Percentiles rank a stretch among this genome's conserved stretches.
phyloP scores from a whole-genome alignment of 2,329 filamentous ascomycete genomes.

The Ceratocystis albifundus region DNA sequence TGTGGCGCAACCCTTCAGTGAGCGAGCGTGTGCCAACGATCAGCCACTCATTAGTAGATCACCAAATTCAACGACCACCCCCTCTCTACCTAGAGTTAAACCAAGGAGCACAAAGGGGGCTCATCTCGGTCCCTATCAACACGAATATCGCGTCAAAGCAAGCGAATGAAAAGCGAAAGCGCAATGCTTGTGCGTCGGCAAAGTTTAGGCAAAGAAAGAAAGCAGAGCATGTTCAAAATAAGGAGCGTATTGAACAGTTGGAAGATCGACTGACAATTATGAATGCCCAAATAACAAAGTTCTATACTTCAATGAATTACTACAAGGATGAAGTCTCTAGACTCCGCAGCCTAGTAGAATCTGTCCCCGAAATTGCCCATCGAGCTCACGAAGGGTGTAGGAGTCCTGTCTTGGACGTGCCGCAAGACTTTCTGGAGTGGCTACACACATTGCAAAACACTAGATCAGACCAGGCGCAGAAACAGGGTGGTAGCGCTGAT shows the following conservation, averaged over 20 bases:
- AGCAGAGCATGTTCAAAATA: constrained; percentile 70
- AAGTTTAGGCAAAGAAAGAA: constrained; percentile 56
- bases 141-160: constrained; percentile 52
- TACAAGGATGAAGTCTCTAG: constrained; percentile 5
- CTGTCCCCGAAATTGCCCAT: constrained; percentile 3
- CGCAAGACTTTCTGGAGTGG: neutral
- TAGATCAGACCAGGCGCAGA: neutral
- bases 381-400: neutral
- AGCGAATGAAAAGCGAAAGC: constrained; percentile 72
- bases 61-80: neutral
- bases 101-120: constrained; percentile 4
- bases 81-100: constrained; percentile 1
- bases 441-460: neutral
- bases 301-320: neutral
- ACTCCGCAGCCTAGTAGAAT: neutral
- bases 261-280: neutral
- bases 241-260: constrained; percentile 38
- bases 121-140: constrained; percentile 16
- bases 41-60: neutral
- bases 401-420: neutral
- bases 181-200: constrained; percentile 76
- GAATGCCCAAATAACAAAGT: neutral
- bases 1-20: neutral
- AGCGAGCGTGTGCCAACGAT: neutral
- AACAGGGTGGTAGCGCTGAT: neutral